These are phyloP conservation scores for Claviceps purpurea DNA, from an alignment of 2,329 filamentous ascomycete species.

Conservation along the genomic window DNA sequence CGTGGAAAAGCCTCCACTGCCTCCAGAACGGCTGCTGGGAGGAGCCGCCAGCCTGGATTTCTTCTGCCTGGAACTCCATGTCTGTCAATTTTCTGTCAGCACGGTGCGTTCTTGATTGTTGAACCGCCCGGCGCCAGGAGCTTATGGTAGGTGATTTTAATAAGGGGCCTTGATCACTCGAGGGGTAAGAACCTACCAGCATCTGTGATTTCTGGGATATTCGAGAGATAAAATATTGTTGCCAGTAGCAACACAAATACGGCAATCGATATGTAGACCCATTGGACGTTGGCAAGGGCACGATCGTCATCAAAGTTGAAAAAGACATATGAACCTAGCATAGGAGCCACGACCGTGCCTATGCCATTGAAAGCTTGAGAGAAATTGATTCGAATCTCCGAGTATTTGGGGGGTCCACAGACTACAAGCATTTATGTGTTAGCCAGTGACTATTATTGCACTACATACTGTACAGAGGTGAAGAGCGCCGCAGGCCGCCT, in stretches of 20 bases:
- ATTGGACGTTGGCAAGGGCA: slow-evolving; percentile 56
- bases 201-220: slow-evolving; percentile 57
- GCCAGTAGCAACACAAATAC: slow-evolving; percentile 57
- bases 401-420: slow-evolving; percentile 51
- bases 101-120: neutral
- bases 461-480: neutral
- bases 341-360: slow-evolving; percentile 58
- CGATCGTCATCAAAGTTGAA: slow-evolving; percentile 47
- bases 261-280: slow-evolving; percentile 63
- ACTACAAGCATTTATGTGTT: slow-evolving; percentile 11
- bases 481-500: no score
- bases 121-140: neutral
- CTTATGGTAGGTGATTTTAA: neutral
- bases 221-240: slow-evolving; percentile 50
- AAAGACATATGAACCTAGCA: slow-evolving; percentile 60
- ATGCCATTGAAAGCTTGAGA: slow-evolving; percentile 68
- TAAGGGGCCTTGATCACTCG: no score
- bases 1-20: slow-evolving; percentile 65
- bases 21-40: slow-evolving; percentile 51
- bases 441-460: neutral
- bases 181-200: slow-evolving; percentile 15
- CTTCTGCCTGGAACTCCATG: slow-evolving; percentile 46
- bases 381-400: slow-evolving; percentile 62
- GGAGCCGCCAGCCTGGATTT: slow-evolving; percentile 34
- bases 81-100: slow-evolving; percentile 28